phyloP scores from a whole-genome alignment of 2,329 filamentous ascomycete genomes.

The Ramichloridium luteum region DNA sequence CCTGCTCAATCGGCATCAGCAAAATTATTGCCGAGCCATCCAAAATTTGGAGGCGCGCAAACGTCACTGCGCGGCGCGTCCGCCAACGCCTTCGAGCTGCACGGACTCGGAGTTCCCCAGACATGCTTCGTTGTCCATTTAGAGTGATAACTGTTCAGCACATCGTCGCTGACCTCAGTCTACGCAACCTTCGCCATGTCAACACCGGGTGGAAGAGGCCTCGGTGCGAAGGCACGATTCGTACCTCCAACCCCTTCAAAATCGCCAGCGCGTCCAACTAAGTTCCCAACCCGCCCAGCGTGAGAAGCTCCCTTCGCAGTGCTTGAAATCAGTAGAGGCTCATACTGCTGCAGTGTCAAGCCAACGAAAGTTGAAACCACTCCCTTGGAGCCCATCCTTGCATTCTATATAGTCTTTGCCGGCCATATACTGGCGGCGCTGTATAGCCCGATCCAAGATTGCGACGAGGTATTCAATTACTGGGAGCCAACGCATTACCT shows the following conservation, averaged over 20 bases:
- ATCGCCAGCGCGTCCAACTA: slow-evolving; percentile 14
- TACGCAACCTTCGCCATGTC: too few relatives aligned
- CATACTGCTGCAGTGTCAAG: too few relatives aligned
- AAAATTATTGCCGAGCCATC: neutral
- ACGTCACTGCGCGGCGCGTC: slow-evolving; percentile 1
- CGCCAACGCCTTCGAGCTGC: too few relatives aligned
- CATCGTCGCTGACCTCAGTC: too few relatives aligned
- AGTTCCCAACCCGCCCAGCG: slow-evolving; percentile 10
- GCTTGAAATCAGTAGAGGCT: too few relatives aligned
- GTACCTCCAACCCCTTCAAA: slow-evolving; percentile 6
- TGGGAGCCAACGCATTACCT: slow-evolving; percentile 97
- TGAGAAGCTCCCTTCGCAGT: slow-evolving; percentile 3
- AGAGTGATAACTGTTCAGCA: too few relatives aligned
- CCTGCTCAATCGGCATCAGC: too few relatives aligned
- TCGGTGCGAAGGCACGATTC: neutral
- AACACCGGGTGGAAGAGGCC: neutral
- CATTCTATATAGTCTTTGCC: slow-evolving; percentile 68
- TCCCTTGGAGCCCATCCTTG: slow-evolving; percentile 49
- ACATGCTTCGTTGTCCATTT: too few relatives aligned
- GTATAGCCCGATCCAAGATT: slow-evolving; percentile 89
- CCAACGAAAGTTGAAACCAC: too few relatives aligned
- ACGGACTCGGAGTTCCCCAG: too few relatives aligned
- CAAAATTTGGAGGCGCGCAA: neutral
- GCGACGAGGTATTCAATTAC: slow-evolving; percentile 98
- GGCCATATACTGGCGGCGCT: slow-evolving; percentile 65